Evolutionary conservation across 108 stramenopile genomes (phyloP), one percentile per base, ranked within the genome.

Genomic region (Aurantiochytrium sp.): DNA sequence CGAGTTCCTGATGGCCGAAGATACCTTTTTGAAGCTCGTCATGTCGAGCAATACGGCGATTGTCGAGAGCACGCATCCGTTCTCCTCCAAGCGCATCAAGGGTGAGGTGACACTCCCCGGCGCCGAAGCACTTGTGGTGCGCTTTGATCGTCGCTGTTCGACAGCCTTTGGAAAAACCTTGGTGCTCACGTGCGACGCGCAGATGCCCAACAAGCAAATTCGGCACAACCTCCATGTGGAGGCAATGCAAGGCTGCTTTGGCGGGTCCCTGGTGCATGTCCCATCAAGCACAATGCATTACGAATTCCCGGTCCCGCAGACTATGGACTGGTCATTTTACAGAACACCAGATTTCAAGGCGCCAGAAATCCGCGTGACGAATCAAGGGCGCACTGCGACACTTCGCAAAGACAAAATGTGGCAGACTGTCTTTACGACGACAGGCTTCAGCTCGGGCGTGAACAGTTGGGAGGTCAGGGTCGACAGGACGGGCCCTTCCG

Each of bases 101-200:
- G 76, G 76, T 23, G 76, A 83, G 76, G 76, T 83, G 76, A 83
- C 76, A 12, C 45, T 83, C 6, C 76, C 76, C n/a, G 76, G 76
- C n/a, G 76, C 76, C 8, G 76, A 83, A 53, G 76, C 76, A 6
- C 76, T 83, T 12, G 76, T 83, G n/a, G 76, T 83, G 18, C 76
- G 76, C 45, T 83, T 83, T 83, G 76, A 83, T 53, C 45, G 76
- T 8, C 19, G 76, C 16, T 83, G 76, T 45, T 83, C 76, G 6
- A 83, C 76, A 6, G n/a, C 76, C 45, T 83, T 83, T 83, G 76
- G 76, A 6, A 83, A 83, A 23, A 83, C 76, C 51, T 45, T 83
- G 18, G 2, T 53, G 51, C 51, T 83, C 10, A 53, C 76, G 6
- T 83, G 76, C 28, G 51, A 83, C 51, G 76, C 76, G 51, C 45